Evolutionary conservation across 495 filamentous ascomycete genomes (phyloP).

Genomic region (Penicillium coffeae): DNA sequence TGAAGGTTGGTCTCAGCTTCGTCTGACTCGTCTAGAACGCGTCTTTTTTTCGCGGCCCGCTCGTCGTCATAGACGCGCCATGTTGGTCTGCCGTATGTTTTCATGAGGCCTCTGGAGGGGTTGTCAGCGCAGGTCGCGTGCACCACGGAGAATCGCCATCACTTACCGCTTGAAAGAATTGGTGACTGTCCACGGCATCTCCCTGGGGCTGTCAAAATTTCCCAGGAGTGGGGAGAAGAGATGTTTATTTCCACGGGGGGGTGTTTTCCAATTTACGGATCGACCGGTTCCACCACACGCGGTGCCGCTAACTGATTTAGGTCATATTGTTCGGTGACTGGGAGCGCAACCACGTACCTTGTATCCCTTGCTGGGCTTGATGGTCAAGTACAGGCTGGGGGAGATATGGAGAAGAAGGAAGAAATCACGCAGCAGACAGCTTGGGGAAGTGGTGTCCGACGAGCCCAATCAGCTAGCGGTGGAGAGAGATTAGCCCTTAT

Average conservation of each 20-base stretch:
- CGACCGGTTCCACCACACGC: conserved; percentile 29
- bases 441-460: not conserved
- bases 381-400: not conserved
- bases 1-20: conserved; percentile 46
- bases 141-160: not conserved
- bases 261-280: conserved; percentile 23
- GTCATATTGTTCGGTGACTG: conserved; percentile 25
- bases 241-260: conserved; percentile 15
- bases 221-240: conserved; percentile 7
- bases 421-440: not conserved
- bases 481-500: not conserved
- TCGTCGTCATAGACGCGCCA: conserved; percentile 50
- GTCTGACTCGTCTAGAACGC: conserved; percentile 42
- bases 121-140: conserved; percentile 1
- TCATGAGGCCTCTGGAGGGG: conserved; percentile 44
- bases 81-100: conserved; percentile 49
- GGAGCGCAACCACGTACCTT: not conserved
- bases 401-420: not conserved
- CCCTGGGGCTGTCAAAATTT: conserved; percentile 20
- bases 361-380: conserved; percentile 17
- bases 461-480: not conserved
- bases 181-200: conserved; percentile 55
- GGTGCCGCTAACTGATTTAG: conserved; percentile 31
- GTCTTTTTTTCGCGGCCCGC: conserved; percentile 44
- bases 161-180: conserved; percentile 55